These are phyloP conservation scores for Corylus americana DNA, from an alignment of 306 rosid genomes.

Conservation along the genomic window DNA sequence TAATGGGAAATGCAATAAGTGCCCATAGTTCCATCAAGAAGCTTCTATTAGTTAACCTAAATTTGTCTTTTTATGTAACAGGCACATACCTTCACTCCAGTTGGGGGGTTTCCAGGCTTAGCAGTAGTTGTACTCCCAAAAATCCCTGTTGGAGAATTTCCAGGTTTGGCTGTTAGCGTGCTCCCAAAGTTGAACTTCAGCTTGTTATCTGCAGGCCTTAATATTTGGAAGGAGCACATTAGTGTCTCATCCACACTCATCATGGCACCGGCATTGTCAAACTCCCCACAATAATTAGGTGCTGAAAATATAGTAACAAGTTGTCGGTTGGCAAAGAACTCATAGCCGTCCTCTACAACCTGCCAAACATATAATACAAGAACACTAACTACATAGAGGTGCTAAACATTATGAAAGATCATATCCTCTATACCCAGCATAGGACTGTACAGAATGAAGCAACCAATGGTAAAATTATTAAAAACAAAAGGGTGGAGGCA, in stretches of 20 bases:
- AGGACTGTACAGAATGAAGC: constrained; percentile 2
- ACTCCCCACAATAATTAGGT: constrained; percentile 95
- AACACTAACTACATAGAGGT: constrained; percentile 22
- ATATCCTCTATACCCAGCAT: constrained; percentile 22
- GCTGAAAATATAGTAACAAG: constrained; percentile 96
- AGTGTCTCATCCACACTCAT: constrained; percentile 96
- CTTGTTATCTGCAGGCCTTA: constrained; percentile 78
- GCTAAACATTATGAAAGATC: constrained; percentile 2
- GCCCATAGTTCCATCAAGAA: background rate
- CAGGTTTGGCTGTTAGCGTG: constrained; percentile 65
- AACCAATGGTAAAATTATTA: constrained; percentile 14
- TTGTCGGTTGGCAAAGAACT: constrained; percentile 83
- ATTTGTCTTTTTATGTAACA: background rate
- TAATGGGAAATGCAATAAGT: background rate
- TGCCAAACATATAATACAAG: constrained; percentile 32
- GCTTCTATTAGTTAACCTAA: constrained; percentile 19
- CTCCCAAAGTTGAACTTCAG: constrained; percentile 57
- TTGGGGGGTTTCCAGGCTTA: constrained; percentile 32
- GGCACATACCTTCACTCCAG: constrained; percentile 45
- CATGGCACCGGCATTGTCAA: constrained; percentile 98
- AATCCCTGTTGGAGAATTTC: constrained; percentile 60
- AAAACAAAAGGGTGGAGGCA: constrained; percentile 14
- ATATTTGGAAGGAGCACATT: constrained; percentile 97
- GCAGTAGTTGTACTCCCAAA: constrained; percentile 40
- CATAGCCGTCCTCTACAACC: constrained; percentile 97